Evolutionary conservation across 2,329 filamentous ascomycete genomes (phyloP).

Genomic region (Ceratocystis papillata): DNA sequence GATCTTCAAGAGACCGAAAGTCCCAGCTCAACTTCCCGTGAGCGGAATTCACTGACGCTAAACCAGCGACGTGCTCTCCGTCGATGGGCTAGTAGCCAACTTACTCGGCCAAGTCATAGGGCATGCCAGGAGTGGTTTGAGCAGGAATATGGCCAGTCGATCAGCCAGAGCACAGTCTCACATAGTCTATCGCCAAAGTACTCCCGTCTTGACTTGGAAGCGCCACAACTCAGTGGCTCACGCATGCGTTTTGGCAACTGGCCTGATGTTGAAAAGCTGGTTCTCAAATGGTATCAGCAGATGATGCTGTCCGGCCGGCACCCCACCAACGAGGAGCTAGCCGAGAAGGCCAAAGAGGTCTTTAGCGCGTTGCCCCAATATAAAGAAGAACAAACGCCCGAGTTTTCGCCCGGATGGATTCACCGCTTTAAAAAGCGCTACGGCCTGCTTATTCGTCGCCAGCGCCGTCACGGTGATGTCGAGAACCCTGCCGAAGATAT

Average conservation of each 20-base stretch:
- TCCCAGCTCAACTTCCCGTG: constrained; percentile 30
- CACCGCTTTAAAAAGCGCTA: constrained; percentile 55
- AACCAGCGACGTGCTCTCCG: constrained; percentile 51
- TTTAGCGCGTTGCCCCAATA: constrained; percentile 49
- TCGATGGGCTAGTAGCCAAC: constrained; percentile 48
- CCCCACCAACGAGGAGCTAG: constrained; percentile 52
- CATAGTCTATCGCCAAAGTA: constrained; percentile 53
- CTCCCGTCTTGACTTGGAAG: constrained; percentile 49
- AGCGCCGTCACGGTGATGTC: constrained; percentile 42
- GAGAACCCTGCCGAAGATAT: constrained; percentile 46
- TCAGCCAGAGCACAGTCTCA: constrained; percentile 53
- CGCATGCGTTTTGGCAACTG: constrained; percentile 53
- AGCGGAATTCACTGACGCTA: constrained; percentile 51
- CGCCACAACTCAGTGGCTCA: constrained; percentile 50
- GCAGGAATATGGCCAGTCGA: constrained; percentile 46
- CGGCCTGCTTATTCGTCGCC: constrained; percentile 46
- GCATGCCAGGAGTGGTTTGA: constrained; percentile 55
- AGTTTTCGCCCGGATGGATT: constrained; percentile 55
- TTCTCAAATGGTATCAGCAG: constrained; percentile 46
- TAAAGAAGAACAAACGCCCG: constrained; percentile 48
- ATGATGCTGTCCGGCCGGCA: constrained; percentile 43
- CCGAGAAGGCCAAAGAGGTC: constrained; percentile 50
- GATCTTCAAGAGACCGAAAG: background rate
- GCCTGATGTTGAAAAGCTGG: constrained; percentile 51
- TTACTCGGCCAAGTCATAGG: constrained; percentile 48